These are phyloP conservation scores for Teratosphaeria nubilosa DNA, from an alignment of 2,329 filamentous ascomycete genomes.

Conservation along the genomic window DNA sequence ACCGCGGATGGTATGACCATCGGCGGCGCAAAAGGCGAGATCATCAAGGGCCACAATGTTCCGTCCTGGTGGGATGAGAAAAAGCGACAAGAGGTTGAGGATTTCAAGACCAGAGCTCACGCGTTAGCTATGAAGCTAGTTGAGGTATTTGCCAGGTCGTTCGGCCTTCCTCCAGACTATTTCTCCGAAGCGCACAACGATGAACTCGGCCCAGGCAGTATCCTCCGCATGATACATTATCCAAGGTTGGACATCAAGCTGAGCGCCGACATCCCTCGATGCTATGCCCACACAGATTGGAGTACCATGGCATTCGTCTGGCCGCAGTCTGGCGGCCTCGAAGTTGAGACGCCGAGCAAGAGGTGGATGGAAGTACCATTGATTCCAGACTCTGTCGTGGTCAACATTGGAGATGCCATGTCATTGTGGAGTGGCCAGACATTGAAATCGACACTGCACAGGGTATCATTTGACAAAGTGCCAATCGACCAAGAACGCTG, in stretches of 20 bases:
- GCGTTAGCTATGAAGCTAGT: conserved; percentile 12
- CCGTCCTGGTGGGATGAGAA: conserved; percentile 14
- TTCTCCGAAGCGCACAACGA: conserved; percentile 10
- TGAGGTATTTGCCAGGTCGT: conserved; percentile 8
- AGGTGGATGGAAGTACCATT: conserved; percentile 7
- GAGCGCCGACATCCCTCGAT: conserved; percentile 5
- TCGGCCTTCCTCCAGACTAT: conserved; percentile 8
- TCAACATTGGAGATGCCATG: conserved; percentile 10
- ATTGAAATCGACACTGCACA: conserved; percentile 9
- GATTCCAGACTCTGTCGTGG: conserved; percentile 5
- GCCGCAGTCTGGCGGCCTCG: conserved; percentile 6
- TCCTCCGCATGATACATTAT: conserved; percentile 7
- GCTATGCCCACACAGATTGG: conserved; percentile 13
- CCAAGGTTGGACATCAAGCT: conserved; percentile 5
- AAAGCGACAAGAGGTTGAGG: conserved; percentile 8
- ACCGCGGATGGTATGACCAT: background rate
- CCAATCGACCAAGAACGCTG: conserved; percentile 11
- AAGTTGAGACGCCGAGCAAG: conserved; percentile 5
- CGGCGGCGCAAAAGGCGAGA: background rate
- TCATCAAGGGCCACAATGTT: background rate
- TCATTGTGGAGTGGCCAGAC: conserved; percentile 8
- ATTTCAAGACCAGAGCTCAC: conserved; percentile 15
- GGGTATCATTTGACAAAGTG: conserved; percentile 11
- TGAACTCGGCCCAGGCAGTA: conserved; percentile 5
- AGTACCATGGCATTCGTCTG: conserved; percentile 11